These are phyloP conservation scores for Plasmodium berghei DNA, from an alignment of 169 alveolate genomes.

Conservation along the genomic window DNA sequence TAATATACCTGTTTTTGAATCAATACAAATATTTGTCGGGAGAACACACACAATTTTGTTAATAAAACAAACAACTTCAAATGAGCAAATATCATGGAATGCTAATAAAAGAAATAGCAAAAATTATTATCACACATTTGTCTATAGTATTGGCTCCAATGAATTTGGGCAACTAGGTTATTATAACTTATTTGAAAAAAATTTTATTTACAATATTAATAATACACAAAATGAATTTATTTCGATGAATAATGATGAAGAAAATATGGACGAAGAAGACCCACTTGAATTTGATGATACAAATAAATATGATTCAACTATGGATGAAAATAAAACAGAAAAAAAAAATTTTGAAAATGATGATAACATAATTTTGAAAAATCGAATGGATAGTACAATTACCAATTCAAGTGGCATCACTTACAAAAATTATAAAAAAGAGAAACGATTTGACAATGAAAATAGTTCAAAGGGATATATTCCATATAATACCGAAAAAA, in stretches of 20 bases:
- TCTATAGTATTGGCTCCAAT: constrained; percentile 96
- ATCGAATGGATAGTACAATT: background rate
- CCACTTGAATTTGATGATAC: too few species aligned
- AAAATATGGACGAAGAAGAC: background rate
- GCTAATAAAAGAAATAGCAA: constrained; percentile 12
- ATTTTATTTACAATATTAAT: constrained; percentile 9
- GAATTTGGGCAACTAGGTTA: constrained; percentile 94
- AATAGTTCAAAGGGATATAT: too few species aligned
- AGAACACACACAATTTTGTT: constrained; percentile 66
- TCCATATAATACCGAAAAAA: too few species aligned
- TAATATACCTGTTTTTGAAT: constrained; percentile 61
- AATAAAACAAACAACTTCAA: constrained; percentile 28
- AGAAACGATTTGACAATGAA: too few species aligned
- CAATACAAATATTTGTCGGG: constrained; percentile 74
- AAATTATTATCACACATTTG: constrained; percentile 65
- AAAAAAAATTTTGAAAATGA: background rate
- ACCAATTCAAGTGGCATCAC: background rate
- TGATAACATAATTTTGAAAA: background rate
- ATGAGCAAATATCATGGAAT: constrained; percentile 2
- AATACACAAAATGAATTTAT: background rate
- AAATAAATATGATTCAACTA: too few species aligned
- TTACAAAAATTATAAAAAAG: background rate
- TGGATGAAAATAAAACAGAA: too few species aligned
- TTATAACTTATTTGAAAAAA: constrained; percentile 50
- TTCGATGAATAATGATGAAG: background rate